A percentile compares a stretch with the other conserved stretches of the same genome.
phyloP scores from a whole-genome alignment of 208 protist genomes.

The Endotrypanum monterogeii region DNA sequence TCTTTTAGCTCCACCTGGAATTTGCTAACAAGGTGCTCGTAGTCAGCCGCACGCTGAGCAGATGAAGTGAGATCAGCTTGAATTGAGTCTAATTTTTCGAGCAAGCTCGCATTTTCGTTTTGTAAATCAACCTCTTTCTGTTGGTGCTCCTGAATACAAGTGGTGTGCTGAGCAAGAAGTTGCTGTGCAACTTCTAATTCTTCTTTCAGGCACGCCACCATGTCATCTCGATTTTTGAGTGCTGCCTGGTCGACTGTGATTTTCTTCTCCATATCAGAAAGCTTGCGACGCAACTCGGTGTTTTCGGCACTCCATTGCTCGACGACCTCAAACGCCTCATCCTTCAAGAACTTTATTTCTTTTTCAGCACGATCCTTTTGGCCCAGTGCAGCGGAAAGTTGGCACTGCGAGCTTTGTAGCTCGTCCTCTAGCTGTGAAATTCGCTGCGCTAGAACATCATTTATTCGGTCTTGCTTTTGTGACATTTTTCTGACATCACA shows the following conservation, averaged over 20 bases:
- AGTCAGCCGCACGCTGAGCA: slow-evolving; percentile 36
- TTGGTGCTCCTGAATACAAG: slow-evolving; percentile 15
- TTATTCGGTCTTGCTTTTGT: slow-evolving; percentile 55
- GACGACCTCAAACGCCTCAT: slow-evolving; percentile 73
- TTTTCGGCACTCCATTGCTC: slow-evolving; percentile 71
- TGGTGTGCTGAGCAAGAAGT: slow-evolving; percentile 29
- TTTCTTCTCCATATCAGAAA: slow-evolving; percentile 14
- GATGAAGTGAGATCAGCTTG: slow-evolving; percentile 24
- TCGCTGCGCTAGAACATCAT: slow-evolving; percentile 61
- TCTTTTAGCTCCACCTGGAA: slow-evolving; percentile 58
- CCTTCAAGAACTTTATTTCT: slow-evolving; percentile 54
- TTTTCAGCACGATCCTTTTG: slow-evolving; percentile 49
- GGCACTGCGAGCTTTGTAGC: slow-evolving; percentile 32
- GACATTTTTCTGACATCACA: slow-evolving; percentile 23
- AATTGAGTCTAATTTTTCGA: background rate
- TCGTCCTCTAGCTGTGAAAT: slow-evolving; percentile 79
- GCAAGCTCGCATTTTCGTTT: slow-evolving; percentile 21
- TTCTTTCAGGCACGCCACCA: slow-evolving; percentile 27
- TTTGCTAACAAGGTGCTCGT: slow-evolving; percentile 44
- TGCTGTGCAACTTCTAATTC: slow-evolving; percentile 29
- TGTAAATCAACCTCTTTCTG: slow-evolving; percentile 17
- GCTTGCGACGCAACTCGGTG: slow-evolving; percentile 39
- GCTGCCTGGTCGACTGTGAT: slow-evolving; percentile 1
- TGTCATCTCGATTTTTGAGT: slow-evolving; percentile 23
- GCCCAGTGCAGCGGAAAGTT: slow-evolving; percentile 14